Evolutionary conservation across 2,329 filamentous ascomycete genomes (phyloP).

Genomic region (Trichoderma brevicompactum): DNA sequence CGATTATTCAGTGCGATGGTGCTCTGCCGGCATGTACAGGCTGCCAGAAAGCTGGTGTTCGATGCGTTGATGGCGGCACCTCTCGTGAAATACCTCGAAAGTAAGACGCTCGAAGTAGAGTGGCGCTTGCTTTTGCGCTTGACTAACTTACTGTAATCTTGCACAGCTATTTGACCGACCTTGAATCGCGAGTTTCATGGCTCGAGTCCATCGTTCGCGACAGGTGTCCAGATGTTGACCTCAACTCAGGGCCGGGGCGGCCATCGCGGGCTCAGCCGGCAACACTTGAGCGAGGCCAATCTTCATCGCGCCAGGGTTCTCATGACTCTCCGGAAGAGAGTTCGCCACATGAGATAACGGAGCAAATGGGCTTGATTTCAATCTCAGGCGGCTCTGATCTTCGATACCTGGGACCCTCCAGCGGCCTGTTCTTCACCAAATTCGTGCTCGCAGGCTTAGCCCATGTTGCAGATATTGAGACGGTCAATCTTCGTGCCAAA

Average conservation of each 20-base stretch:
- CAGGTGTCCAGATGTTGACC: constrained; percentile 49
- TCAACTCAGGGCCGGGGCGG: constrained; percentile 37
- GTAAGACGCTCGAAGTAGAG: neutral
- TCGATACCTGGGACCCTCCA: constrained; percentile 60
- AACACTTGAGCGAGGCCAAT: neutral
- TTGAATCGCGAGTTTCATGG: constrained; percentile 40
- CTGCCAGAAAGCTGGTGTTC: constrained; percentile 25
- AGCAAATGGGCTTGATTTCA: constrained; percentile 50
- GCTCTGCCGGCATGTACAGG: constrained; percentile 21
- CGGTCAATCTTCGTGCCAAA: constrained; percentile 7
- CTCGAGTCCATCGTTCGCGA: constrained; percentile 50
- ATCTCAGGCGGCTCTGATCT: constrained; percentile 53
- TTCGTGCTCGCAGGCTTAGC: constrained; percentile 47
- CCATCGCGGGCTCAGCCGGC: neutral
- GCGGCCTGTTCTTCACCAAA: constrained; percentile 58
- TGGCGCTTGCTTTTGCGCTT: neutral
- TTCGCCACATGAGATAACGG: constrained; percentile 53
- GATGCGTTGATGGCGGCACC: constrained; percentile 21
- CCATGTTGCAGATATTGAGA: constrained; percentile 18
- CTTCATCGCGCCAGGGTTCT: neutral
- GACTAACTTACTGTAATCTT: neutral
- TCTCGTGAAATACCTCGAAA: constrained; percentile 27
- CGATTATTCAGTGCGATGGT: constrained; percentile 16
- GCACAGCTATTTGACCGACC: constrained; percentile 19
- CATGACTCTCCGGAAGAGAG: constrained; percentile 32